Base-by-base conservation (phyloP, 805 yeast species). In the Candida corydali region DNA sequence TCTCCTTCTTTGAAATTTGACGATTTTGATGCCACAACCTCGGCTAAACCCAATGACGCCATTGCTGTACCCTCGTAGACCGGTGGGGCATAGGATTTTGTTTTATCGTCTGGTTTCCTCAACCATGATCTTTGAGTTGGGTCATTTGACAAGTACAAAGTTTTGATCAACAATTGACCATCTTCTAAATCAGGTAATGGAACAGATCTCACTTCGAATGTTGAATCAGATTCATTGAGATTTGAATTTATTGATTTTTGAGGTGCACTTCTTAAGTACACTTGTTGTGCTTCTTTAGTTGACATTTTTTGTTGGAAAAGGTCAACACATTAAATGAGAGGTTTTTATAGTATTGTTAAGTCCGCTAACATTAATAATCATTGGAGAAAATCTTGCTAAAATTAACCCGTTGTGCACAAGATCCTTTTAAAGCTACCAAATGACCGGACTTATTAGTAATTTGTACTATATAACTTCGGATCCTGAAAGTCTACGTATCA, bases 121-220 rank as follows among this genome's bases (percentile, higher is more conserved):
- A 76, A 76, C 78, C 82, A 75, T 32, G 66, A 65, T 53, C 79
- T 75, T 48, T 76, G 80, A 12, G 82, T 75, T 10, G 84, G 83
- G 50, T 78, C 83, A 45, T 78, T 73, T 17, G 82, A 75, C 8
- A 77, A 42, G 41, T 65, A 70, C 29, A 69, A 44, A 2, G 63
- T 50, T 50, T 76, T 70, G n/a, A 75, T 55, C 10, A 72, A 50
- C 9, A 77, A 36, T 33, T 75, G 69, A 32, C 65, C 70, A 2
- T 60, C 64, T 26, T 55, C 45, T 11, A 70, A 38, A 15, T 22
- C 39, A 32, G 43, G n/a, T 32, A 44, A 36, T n/a, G 34, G 24
- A 6, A 16, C 28, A 16, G 35, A 28, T 36, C 41, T 49, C 24
- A 54, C 18, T 39, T 47, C 52, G 34, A 59, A 59, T 10, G 62